Evolutionary conservation across 345 rosid genomes (phyloP).

Genomic region (Nephelium lappaceum): DNA sequence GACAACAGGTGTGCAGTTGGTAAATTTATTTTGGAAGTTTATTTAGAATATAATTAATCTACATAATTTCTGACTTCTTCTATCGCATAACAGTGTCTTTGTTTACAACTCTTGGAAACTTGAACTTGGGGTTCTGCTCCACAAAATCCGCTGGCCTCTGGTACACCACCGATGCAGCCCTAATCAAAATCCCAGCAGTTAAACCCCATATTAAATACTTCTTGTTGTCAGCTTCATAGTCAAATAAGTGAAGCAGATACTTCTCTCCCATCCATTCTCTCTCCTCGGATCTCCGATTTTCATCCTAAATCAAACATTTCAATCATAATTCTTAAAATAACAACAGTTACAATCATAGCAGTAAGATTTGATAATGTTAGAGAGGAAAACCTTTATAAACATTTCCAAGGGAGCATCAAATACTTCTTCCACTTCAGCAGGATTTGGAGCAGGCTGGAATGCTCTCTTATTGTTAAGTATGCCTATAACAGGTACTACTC

Average conservation of each 20-base stretch:
- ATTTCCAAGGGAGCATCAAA: slow-evolving; percentile 94
- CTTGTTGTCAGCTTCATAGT: slow-evolving; percentile 50
- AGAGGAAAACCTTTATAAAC: slow-evolving; percentile 72
- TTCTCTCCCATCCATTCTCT: slow-evolving; percentile 72
- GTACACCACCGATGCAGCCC: slow-evolving; percentile 73
- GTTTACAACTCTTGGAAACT: slow-evolving; percentile 47
- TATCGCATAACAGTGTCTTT: slow-evolving; percentile 39
- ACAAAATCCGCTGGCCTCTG: slow-evolving; percentile 59
- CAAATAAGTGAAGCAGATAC: slow-evolving; percentile 64
- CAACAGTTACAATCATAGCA: background rate
- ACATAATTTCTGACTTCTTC: background rate
- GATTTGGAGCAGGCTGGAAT: slow-evolving; percentile 70
- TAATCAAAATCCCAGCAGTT: slow-evolving; percentile 74
- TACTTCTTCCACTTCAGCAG: slow-evolving; percentile 83
- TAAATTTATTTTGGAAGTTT: slow-evolving; percentile 18
- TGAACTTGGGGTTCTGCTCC: slow-evolving; percentile 67
- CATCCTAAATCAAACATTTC: slow-evolving; percentile 52
- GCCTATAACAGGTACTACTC: slow-evolving; percentile 88
- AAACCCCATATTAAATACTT: slow-evolving; percentile 68
- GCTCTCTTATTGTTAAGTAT: slow-evolving; percentile 54
- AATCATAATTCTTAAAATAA: slow-evolving; percentile 11
- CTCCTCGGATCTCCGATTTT: slow-evolving; percentile 67
- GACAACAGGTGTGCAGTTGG: background rate
- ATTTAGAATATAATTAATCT: slow-evolving; percentile 7
- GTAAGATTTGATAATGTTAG: slow-evolving; percentile 12